Evolutionary conservation across 805 yeast genomes (phyloP).

Genomic region (Wickerhamiella musiphila): DNA sequence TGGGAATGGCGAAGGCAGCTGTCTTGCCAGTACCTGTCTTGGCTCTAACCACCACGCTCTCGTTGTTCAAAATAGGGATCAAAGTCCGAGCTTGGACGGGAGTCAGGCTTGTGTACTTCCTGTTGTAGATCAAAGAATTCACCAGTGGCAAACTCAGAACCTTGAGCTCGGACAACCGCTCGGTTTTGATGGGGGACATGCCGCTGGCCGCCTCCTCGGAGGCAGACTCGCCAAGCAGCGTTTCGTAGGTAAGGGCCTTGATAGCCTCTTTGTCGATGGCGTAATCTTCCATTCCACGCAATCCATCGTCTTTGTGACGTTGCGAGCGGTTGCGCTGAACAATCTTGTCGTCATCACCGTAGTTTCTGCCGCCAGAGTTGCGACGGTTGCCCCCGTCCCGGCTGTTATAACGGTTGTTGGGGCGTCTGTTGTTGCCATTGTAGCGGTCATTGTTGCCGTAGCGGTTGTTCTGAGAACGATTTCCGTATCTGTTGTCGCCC

Average conservation of each 20-base stretch:
- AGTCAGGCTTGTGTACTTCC: constrained; percentile 19
- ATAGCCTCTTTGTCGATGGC: constrained; percentile 15
- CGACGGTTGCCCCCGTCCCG: neutral
- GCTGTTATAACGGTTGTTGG: neutral
- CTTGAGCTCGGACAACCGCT: constrained; percentile 13
- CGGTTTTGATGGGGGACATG: constrained; percentile 17
- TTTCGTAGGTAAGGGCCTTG: constrained; percentile 14
- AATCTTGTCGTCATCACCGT: constrained; percentile 3
- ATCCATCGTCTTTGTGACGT: constrained; percentile 16
- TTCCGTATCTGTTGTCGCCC: neutral
- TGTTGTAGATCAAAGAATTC: constrained; percentile 19
- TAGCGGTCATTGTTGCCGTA: neutral
- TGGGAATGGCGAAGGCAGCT: constrained; percentile 70
- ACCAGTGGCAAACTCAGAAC: constrained; percentile 18
- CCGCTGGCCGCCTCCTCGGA: constrained; percentile 6
- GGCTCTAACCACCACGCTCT: constrained; percentile 70
- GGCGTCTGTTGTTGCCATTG: neutral
- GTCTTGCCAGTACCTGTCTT: constrained; percentile 95
- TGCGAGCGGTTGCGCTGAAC: constrained; percentile 10
- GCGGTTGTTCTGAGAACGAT: neutral
- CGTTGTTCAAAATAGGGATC: constrained; percentile 54
- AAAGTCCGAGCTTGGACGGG: constrained; percentile 24
- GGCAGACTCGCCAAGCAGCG: constrained; percentile 13
- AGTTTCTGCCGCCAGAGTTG: neutral
- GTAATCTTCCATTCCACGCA: constrained; percentile 17